A percentile compares a stretch with the other conserved stretches of the same genome.
Evolutionary conservation across 1,139 yeast genomes (phyloP).

Genomic region (Yamadazyma sp.): DNA sequence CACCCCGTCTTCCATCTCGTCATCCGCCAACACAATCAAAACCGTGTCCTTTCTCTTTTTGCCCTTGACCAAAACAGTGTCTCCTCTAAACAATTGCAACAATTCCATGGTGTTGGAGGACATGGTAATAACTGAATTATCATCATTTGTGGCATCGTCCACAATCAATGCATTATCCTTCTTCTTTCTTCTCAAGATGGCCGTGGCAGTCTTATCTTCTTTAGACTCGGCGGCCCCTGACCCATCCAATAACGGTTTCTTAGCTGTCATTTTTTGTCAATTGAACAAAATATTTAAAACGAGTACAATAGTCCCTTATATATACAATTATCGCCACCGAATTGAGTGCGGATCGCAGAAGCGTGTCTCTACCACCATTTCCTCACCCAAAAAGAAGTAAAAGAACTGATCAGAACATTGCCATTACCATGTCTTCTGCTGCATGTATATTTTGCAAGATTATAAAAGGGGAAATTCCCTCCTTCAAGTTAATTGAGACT

Average conservation of each 20-base stretch:
- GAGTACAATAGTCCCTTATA: constrained; percentile 2
- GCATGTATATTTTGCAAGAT: constrained; percentile 87
- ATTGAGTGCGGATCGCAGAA: not conserved
- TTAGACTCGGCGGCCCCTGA: constrained; percentile 41
- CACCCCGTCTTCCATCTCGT: constrained; percentile 94
- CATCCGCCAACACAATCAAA: constrained; percentile 94
- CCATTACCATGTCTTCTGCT: constrained; percentile 6
- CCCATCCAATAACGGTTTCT: constrained; percentile 46
- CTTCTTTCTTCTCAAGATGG: constrained; percentile 95
- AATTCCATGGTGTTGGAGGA: constrained; percentile 94
- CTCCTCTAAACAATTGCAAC: constrained; percentile 94
- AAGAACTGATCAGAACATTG: not conserved
- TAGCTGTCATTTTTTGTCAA: constrained; percentile 14
- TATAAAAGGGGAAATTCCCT: constrained; percentile 91
- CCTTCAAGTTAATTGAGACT: constrained; percentile 84
- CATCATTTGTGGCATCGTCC: constrained; percentile 97
- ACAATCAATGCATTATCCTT: constrained; percentile 92
- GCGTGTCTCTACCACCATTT: not conserved
- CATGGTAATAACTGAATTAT: constrained; percentile 93
- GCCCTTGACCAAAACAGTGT: constrained; percentile 95
- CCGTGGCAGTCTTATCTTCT: constrained; percentile 94
- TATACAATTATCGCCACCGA: constrained; percentile 13
- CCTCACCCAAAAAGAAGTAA: not conserved
- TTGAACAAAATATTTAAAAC: not conserved
- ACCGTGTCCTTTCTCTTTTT: constrained; percentile 98